A percentile compares a stretch with the other conserved stretches of the same genome.
These are phyloP conservation scores for Murraya koenigii DNA, from an alignment of 345 rosid genomes.

Conservation along the genomic window DNA sequence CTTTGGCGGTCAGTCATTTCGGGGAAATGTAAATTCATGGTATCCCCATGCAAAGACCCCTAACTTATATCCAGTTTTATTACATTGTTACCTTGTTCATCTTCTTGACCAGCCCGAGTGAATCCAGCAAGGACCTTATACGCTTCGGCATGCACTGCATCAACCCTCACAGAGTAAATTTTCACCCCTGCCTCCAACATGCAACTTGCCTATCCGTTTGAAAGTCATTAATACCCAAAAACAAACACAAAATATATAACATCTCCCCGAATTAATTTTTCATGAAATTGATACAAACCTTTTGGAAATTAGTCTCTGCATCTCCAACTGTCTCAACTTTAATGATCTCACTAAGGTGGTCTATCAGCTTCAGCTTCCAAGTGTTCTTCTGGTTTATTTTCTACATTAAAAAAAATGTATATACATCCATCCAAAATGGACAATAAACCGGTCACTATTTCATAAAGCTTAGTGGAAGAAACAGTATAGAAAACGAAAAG, in stretches of 20 bases:
- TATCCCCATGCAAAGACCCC: background rate
- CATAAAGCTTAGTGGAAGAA: background rate
- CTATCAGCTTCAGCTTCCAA: conserved; percentile 35
- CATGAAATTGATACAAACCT: conserved; percentile 20
- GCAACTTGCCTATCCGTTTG: conserved; percentile 37
- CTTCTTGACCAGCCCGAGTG: conserved; percentile 32
- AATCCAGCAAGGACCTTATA: conserved; percentile 44
- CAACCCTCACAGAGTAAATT: conserved; percentile 43
- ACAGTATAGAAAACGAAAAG: background rate
- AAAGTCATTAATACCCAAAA: background rate
- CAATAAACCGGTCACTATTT: background rate
- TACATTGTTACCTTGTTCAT: conserved; percentile 28
- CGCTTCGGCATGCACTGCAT: conserved; percentile 40
- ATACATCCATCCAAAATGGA: background rate
- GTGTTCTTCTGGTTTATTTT: conserved; percentile 35
- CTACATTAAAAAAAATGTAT: background rate
- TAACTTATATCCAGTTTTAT: background rate
- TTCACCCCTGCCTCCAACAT: conserved; percentile 46
- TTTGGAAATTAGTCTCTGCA: conserved; percentile 45
- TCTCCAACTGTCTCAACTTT: conserved; percentile 34
- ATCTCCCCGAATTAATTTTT: background rate
- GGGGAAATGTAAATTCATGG: background rate
- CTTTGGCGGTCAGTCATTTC: background rate
- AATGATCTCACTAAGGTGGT: conserved; percentile 35
- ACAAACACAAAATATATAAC: background rate